These are phyloP conservation scores for Pythium sp. DNA, from an alignment of 352 stramenopile genomes.

Conservation along the genomic window DNA sequence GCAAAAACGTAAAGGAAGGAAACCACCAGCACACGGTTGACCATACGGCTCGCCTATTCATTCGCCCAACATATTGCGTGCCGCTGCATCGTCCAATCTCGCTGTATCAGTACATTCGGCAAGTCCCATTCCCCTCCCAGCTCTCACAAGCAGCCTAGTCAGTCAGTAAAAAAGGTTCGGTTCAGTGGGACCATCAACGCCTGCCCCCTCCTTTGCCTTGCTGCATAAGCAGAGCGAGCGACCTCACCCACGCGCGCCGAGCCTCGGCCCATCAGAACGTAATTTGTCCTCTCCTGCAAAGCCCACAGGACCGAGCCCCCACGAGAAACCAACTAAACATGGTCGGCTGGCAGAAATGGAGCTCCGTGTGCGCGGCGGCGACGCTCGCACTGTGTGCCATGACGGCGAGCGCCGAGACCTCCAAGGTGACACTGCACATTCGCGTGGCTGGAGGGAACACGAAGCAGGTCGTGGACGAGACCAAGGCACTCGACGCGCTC, in stretches of 20 bases:
- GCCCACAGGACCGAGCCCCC: neutral
- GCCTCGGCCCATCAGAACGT: conserved; percentile 7
- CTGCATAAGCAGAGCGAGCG: neutral
- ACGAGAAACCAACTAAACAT: conserved; percentile 2
- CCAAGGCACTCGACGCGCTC: neutral
- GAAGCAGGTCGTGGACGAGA: neutral
- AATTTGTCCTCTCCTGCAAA: conserved; percentile 11
- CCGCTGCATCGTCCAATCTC: neutral
- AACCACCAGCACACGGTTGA: neutral
- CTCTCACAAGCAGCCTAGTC: no score
- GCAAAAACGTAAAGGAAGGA: neutral
- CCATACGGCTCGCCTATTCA: neutral
- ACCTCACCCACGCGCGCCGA: neutral
- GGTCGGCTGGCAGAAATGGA: conserved; percentile 20
- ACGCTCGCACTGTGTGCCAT: conserved; percentile 12
- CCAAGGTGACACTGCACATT: conserved; percentile 31
- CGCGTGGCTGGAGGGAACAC: conserved; percentile 16
- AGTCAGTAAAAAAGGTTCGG: neutral
- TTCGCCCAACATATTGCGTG: neutral
- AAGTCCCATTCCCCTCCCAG: no score
- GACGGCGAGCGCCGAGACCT: conserved; percentile 1
- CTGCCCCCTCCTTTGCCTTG: neutral
- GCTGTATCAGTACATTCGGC: neutral
- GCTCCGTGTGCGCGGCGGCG: conserved; percentile 8
- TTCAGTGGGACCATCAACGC: neutral